Percentiles rank a stretch among this genome's conserved stretches.
These are phyloP conservation scores for Hypomontagnella submonticulosa DNA, from an alignment of 495 filamentous ascomycete species.

Conservation along the genomic window DNA sequence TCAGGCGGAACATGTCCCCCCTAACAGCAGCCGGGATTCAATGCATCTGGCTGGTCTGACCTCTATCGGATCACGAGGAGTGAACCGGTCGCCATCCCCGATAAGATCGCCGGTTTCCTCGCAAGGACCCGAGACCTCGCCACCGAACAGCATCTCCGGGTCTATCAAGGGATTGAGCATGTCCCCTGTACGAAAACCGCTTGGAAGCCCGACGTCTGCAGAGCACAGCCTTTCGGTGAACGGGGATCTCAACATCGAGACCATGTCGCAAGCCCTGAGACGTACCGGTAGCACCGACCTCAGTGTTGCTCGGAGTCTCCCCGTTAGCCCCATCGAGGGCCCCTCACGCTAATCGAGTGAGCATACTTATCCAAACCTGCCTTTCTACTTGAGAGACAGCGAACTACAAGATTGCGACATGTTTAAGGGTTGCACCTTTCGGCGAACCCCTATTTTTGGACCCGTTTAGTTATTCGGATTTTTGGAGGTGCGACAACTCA, in stretches of 20 bases:
- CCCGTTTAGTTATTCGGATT: constrained; percentile 25
- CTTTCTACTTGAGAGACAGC: neutral
- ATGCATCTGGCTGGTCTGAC: constrained; percentile 68
- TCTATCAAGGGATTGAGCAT: constrained; percentile 74
- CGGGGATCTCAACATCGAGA: constrained; percentile 86
- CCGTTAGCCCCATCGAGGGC: constrained; percentile 66
- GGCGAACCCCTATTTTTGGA: constrained; percentile 28
- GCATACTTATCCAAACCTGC: neutral
- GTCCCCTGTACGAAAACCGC: constrained; percentile 63
- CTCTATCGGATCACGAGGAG: constrained; percentile 58
- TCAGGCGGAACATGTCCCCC: constrained; percentile 78
- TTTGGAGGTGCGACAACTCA: constrained; percentile 40
- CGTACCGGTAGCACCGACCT: constrained; percentile 86
- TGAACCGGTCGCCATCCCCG: constrained; percentile 78
- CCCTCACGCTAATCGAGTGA: constrained; percentile 36
- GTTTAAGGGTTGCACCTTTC: constrained; percentile 21
- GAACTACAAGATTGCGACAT: constrained; percentile 20
- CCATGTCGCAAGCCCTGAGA: constrained; percentile 86
- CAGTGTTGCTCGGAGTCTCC: constrained; percentile 68
- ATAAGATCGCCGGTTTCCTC: constrained; percentile 76
- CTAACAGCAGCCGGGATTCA: constrained; percentile 67
- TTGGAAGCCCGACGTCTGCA: constrained; percentile 60
- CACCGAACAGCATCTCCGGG: constrained; percentile 73
- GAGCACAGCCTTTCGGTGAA: constrained; percentile 52
- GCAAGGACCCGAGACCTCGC: constrained; percentile 69